These are phyloP conservation scores for Pichia scutulata DNA, from an alignment of 805 yeast species.

Conservation along the genomic window DNA sequence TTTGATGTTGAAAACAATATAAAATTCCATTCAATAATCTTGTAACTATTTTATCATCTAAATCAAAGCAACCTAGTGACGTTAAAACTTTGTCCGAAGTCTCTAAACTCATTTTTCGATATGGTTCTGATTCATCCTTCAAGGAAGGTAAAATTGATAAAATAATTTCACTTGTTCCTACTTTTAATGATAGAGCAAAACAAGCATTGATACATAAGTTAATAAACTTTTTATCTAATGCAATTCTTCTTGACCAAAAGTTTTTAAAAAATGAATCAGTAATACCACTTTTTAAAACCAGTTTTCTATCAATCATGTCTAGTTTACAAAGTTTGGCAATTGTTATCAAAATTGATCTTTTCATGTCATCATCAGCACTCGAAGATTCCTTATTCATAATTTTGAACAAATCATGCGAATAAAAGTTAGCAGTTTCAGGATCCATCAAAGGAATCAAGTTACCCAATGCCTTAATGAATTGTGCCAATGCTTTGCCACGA, in stretches of 20 bases:
- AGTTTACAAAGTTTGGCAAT: slow-evolving; percentile 59
- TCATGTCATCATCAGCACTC: slow-evolving; percentile 86
- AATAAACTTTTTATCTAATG: slow-evolving; percentile 53
- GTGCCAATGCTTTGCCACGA: slow-evolving; percentile 70
- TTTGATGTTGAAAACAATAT: slow-evolving; percentile 76
- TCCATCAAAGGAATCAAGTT: slow-evolving; percentile 80
- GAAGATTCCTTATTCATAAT: slow-evolving; percentile 64
- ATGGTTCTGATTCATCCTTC: slow-evolving; percentile 77
- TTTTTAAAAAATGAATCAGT: slow-evolving; percentile 54
- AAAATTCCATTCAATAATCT: slow-evolving; percentile 73
- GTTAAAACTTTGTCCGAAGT: slow-evolving; percentile 51
- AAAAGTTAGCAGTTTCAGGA: slow-evolving; percentile 69
- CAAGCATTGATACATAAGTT: slow-evolving; percentile 68
- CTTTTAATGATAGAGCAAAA: slow-evolving; percentile 52
- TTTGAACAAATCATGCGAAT: slow-evolving; percentile 64
- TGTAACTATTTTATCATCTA: slow-evolving; percentile 52
- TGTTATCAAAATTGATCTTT: slow-evolving; percentile 59
- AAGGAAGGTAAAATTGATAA: slow-evolving; percentile 49
- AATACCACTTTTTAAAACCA: slow-evolving; percentile 41
- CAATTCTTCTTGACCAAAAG: slow-evolving; percentile 81
- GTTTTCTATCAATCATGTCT: slow-evolving; percentile 45
- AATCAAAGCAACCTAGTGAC: slow-evolving; percentile 46
- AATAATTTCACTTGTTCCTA: slow-evolving; percentile 56
- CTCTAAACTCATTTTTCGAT: slow-evolving; percentile 71
- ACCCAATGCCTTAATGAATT: slow-evolving; percentile 72